These are phyloP conservation scores for Trichoderma virens DNA, from an alignment of 495 filamentous ascomycete species.

Conservation along the genomic window DNA sequence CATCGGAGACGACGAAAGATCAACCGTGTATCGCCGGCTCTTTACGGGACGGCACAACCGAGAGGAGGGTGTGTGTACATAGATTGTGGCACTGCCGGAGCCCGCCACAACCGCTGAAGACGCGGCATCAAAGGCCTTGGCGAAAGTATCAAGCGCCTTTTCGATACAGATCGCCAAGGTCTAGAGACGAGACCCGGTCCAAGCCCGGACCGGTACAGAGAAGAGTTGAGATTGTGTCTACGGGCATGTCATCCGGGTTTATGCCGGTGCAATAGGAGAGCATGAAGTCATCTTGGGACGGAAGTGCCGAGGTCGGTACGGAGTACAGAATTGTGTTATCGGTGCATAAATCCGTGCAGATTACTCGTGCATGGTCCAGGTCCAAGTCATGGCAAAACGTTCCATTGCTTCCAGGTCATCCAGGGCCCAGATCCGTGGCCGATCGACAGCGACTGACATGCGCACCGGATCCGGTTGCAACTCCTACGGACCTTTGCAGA, in stretches of 20 bases:
- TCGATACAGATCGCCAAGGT: neutral
- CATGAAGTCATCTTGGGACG: neutral
- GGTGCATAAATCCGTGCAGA: neutral
- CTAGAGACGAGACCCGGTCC: neutral
- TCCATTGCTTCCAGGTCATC: no score
- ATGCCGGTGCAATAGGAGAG: neutral
- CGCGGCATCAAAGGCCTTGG: neutral
- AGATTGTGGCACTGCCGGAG: neutral
- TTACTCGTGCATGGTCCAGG: no score
- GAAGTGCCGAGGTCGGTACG: neutral
- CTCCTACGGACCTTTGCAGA: neutral
- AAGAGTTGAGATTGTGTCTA: no score
- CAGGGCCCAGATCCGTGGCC: neutral
- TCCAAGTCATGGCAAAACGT: no score
- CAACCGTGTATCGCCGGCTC: neutral
- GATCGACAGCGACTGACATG: neutral
- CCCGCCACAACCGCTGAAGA: constrained; percentile 3
- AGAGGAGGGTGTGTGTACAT: neutral
- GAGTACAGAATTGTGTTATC: neutral
- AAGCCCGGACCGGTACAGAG: neutral
- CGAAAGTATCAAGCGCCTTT: neutral
- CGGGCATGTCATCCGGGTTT: neutral
- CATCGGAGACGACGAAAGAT: neutral
- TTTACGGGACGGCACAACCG: neutral
- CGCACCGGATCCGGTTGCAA: neutral